Base-by-base conservation (phyloP, 2,329 filamentous ascomycete species). In the Lecanicillium sp. region DNA sequence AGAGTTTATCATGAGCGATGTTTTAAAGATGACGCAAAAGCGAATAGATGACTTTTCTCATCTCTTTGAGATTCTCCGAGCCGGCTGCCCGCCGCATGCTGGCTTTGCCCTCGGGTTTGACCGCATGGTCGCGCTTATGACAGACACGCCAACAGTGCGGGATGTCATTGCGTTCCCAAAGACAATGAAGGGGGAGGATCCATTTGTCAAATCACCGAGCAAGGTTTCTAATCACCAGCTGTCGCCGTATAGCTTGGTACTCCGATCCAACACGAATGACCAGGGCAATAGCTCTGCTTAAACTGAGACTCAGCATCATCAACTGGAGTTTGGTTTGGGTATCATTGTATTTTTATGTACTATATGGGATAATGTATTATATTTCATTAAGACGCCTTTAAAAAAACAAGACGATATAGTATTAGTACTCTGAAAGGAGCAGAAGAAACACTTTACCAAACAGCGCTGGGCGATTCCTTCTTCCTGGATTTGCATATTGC, bases 111-210 rank as follows among this genome's bases (percentile, higher is more conserved):
- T 98, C 13, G 92, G 92, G 0, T 95, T 95, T 56, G 92, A 98
- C 58, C 73, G 92, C 4, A 61, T 98, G 35, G 71, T 92, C 29
- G 83, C 90, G 1, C 67, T 95, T 1, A 75, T 98, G 69, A 75
- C 83, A 16, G 83, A 81, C 2, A 81, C 75, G 22, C 71, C 83
- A 9, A 88, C 83, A 2, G 83, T 98, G 3, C 71, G 85, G 43
- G 90, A 98, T 63, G 90, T 98, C 2, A 95, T 98, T 59, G 89
- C 89, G 0, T 98, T 98, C 54, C 94, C 92, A 0, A 98, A 98
- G 68, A 89, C 78, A 45, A 88, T 87, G 44, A 88, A 80, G 56
- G 89, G 92, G 1, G 85, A 94, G 54, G 92, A 98, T 62, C 61
- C 78, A 41, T 75, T 94, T 59, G 86, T 94, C 3, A 79, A 77